A percentile compares a stretch with the other conserved stretches of the same genome.
Conservation (phyloP, 805 yeast species). For the Nakazawaea holstii region DNA sequence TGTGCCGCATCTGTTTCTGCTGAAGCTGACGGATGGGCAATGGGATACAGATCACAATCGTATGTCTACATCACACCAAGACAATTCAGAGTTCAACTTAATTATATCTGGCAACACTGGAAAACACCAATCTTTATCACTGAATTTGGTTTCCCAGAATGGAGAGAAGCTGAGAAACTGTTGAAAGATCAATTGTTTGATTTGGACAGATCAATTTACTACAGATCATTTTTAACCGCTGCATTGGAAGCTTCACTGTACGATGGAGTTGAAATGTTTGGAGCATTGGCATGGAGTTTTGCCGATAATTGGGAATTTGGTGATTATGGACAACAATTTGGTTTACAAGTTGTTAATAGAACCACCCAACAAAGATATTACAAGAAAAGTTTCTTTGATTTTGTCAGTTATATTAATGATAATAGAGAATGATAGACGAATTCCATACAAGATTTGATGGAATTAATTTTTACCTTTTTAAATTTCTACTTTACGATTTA, state of each 20-base stretch:
- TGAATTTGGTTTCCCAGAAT: constrained; percentile 31
- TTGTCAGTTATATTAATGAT: constrained; percentile 1
- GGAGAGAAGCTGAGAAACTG: constrained; percentile 23
- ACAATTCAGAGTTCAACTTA: constrained; percentile 23
- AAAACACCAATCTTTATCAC: constrained; percentile 23
- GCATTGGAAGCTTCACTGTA: constrained; percentile 20
- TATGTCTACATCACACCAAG: constrained; percentile 21
- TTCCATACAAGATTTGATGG: neutral
- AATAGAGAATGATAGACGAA: constrained; percentile 1
- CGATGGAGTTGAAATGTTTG: constrained; percentile 24
- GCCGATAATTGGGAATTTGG: constrained; percentile 31
- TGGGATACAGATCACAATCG: constrained; percentile 20
- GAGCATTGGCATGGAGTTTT: constrained; percentile 29
- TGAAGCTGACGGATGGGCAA: constrained; percentile 18
- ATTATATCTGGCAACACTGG: constrained; percentile 21
- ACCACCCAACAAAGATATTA: constrained; percentile 23
- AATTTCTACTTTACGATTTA: neutral
- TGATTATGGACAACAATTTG: constrained; percentile 19
- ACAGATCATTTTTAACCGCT: constrained; percentile 22
- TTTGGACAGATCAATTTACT: constrained; percentile 24
- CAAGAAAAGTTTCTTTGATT: constrained; percentile 16
- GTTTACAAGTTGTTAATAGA: constrained; percentile 23
- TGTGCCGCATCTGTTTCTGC: constrained; percentile 19
- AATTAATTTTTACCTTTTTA: neutral
- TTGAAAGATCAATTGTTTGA: constrained; percentile 24